Evolutionary conservation across 192 early-diverging fungal species (phyloP).

Genomic region (Lunasporangiospora selenospora): DNA sequence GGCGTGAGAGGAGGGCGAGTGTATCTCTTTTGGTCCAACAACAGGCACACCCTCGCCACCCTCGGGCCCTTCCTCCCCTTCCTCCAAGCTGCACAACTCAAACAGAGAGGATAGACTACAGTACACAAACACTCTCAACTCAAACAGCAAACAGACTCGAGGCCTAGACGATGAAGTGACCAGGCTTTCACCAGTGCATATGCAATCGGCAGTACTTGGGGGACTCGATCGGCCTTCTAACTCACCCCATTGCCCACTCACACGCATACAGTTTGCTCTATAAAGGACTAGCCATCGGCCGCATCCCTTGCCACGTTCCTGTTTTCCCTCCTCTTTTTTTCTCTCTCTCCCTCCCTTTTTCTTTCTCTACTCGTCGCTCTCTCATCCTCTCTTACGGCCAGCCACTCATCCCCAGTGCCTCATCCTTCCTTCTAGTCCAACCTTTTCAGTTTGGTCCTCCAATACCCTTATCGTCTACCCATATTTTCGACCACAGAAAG

Average conservation of each 20-base stretch:
- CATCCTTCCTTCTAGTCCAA: conserved; percentile 4
- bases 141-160: too few species aligned
- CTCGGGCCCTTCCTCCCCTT: too few species aligned
- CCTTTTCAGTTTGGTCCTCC: background rate
- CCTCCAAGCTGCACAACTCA: too few species aligned
- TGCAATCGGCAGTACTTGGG: too few species aligned
- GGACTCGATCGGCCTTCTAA: background rate
- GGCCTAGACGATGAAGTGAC: too few species aligned
- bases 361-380: background rate
- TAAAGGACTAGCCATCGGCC: too few species aligned
- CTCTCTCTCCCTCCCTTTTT: conserved; percentile 1
- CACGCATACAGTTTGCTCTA: conserved; percentile 8
- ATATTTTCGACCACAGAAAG: background rate
- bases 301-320: background rate
- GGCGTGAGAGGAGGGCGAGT: too few species aligned
- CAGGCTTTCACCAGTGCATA: too few species aligned
- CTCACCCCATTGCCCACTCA: background rate
- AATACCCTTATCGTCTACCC: background rate
- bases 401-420: conserved; percentile 11
- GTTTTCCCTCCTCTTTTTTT: background rate
- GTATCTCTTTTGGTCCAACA: too few species aligned
- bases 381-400: conserved; percentile 7
- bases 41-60: too few species aligned
- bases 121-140: background rate
- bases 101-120: background rate